A percentile compares a stretch with the other conserved stretches of the same genome.
These are phyloP conservation scores for Galerina marginata DNA, from an alignment of 768 basidiomycete species.

Conservation along the genomic window DNA sequence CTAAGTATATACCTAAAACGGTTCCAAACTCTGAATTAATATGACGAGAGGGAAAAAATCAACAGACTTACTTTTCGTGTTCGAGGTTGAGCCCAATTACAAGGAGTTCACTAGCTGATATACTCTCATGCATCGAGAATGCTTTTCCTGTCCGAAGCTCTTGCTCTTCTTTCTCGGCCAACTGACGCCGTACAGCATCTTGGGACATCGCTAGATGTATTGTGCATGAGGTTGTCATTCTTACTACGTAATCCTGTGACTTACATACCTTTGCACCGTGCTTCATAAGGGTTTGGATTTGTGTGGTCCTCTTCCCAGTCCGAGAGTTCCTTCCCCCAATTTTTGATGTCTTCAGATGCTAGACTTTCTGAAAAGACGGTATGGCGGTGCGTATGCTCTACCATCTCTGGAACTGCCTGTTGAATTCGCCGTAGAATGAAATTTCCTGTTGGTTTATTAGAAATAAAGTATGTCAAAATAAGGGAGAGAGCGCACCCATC, in stretches of 20 bases:
- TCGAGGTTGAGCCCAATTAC: constrained; percentile 37
- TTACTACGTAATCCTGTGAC: not conserved
- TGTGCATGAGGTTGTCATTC: not conserved
- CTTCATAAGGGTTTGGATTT: constrained; percentile 15
- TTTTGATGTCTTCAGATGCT: too few species aligned
- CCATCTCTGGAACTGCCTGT: too few species aligned
- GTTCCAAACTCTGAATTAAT: not conserved
- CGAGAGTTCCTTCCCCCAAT: constrained; percentile 27
- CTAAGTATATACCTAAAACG: not conserved
- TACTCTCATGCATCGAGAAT: constrained; percentile 14
- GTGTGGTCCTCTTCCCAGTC: constrained; percentile 14
- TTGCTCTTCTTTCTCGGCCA: constrained; percentile 15
- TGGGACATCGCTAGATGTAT: not conserved
- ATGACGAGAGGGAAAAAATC: too few species aligned
- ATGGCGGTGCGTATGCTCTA: too few species aligned
- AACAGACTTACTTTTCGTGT: constrained; percentile 15
- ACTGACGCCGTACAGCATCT: constrained; percentile 14
- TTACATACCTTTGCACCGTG: not conserved
- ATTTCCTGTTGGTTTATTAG: too few species aligned
- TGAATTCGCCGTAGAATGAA: too few species aligned
- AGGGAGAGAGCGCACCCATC: constrained; percentile 22
- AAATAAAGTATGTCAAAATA: too few species aligned
- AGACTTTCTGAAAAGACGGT: too few species aligned
- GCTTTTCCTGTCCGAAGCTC: not conserved
- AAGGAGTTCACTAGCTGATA: constrained; percentile 31